These are phyloP conservation scores for Penicillium brasilianum DNA, from an alignment of 2,329 filamentous ascomycete species.

Conservation along the genomic window DNA sequence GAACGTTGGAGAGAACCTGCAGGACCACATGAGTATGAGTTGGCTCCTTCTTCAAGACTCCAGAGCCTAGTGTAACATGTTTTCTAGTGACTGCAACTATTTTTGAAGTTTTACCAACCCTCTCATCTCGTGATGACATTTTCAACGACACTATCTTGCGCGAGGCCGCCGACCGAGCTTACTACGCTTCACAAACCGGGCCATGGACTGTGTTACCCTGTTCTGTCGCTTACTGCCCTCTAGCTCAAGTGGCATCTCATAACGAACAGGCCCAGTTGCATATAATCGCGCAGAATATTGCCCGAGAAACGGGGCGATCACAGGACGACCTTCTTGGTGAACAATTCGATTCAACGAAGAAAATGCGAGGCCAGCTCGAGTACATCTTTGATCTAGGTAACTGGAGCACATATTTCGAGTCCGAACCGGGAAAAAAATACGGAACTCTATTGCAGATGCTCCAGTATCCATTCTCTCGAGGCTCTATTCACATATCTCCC, in stretches of 20 bases:
- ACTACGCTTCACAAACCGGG: slow-evolving; percentile 19
- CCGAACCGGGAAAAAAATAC: slow-evolving; percentile 49
- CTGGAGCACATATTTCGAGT: slow-evolving; percentile 49
- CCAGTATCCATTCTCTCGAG: slow-evolving; percentile 58
- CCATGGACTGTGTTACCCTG: slow-evolving; percentile 31
- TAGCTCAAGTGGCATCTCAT: slow-evolving; percentile 14
- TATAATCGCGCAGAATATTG: neutral
- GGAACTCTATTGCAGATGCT: slow-evolving; percentile 57
- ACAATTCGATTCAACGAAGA: slow-evolving; percentile 12
- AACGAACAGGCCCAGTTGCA: slow-evolving; percentile 12
- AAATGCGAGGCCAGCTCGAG: slow-evolving; percentile 52
- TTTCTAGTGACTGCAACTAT: slow-evolving; percentile 35
- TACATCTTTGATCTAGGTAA: slow-evolving; percentile 58
- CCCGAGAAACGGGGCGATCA: slow-evolving; percentile 6
- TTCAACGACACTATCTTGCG: slow-evolving; percentile 9
- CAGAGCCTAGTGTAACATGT: slow-evolving; percentile 1
- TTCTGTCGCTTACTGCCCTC: slow-evolving; percentile 29
- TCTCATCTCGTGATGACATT: slow-evolving; percentile 24
- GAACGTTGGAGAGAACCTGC: slow-evolving; percentile 57
- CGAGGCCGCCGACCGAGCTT: slow-evolving; percentile 22
- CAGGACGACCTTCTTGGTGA: slow-evolving; percentile 21
- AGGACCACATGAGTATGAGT: slow-evolving; percentile 50
- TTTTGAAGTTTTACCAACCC: slow-evolving; percentile 34
- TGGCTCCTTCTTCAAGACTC: slow-evolving; percentile 11
- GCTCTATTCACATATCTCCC: slow-evolving; percentile 53